Conservation (phyloP, 192 early-diverging fungal genomes). For the Backusella psychrophila region DNA sequence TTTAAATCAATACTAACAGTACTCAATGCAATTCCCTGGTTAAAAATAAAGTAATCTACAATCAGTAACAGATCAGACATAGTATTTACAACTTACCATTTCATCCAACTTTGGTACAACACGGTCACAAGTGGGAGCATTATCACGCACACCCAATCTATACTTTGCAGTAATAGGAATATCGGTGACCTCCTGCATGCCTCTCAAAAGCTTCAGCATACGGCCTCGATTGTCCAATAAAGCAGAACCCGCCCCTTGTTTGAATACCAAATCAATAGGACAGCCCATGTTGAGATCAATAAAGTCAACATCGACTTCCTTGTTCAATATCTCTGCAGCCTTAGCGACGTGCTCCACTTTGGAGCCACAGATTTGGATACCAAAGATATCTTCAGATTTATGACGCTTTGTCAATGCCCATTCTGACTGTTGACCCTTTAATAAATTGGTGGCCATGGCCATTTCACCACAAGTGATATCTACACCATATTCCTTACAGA, state of each 20-base stretch:
- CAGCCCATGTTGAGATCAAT: conserved; percentile 97
- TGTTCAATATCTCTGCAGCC: conserved; percentile 69
- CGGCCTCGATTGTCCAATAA: conserved; percentile 65
- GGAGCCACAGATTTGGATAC: conserved; percentile 82
- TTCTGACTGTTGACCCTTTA: conserved; percentile 67
- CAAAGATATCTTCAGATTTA: conserved; percentile 85
- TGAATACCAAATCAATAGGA: conserved; percentile 87
- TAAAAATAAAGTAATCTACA: neutral
- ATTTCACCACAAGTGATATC: conserved; percentile 98
- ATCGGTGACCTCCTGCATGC: conserved; percentile 66
- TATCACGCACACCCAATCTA: conserved; percentile 69
- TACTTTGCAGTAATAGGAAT: conserved; percentile 90
- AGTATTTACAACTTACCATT: conserved; percentile 37
- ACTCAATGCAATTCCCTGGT: conserved; percentile 52
- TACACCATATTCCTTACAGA: conserved; percentile 91
- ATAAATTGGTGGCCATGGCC: conserved; percentile 71
- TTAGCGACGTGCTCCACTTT: conserved; percentile 54
- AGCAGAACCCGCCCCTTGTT: conserved; percentile 79
- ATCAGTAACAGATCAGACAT: neutral
- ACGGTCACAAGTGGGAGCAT: conserved; percentile 64
- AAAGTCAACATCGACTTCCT: conserved; percentile 79
- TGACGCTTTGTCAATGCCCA: conserved; percentile 86
- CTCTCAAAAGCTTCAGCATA: conserved; percentile 71
- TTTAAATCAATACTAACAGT: conserved; percentile 45
- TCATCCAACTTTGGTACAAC: conserved; percentile 68